These are phyloP conservation scores for Ganoderma boninense DNA, from an alignment of 1,284 basidiomycete species.

Conservation along the genomic window DNA sequence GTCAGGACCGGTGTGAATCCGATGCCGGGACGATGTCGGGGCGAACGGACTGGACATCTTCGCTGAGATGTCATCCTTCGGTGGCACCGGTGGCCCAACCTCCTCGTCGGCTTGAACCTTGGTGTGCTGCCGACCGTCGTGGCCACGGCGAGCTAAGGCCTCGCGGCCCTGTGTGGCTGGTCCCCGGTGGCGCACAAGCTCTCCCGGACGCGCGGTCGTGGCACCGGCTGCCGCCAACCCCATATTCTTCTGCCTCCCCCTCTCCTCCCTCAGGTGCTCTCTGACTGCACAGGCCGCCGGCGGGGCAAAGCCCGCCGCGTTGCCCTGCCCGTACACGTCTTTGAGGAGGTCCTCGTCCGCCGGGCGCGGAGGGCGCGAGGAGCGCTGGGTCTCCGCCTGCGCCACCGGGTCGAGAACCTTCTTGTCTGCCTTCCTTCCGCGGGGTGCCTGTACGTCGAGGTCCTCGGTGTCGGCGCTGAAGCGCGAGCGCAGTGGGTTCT, in stretches of 20 bases:
- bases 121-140: neutral
- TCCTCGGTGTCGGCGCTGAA: constrained; percentile 1
- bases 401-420: neutral
- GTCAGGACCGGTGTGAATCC: neutral
- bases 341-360: constrained; percentile 19
- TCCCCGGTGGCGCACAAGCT: neutral
- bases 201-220: neutral
- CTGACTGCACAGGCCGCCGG: neutral
- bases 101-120: neutral
- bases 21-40: neutral
- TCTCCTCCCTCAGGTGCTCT: neutral
- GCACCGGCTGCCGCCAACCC: neutral
- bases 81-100: constrained; percentile 3
- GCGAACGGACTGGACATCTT: constrained; percentile 16
- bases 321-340: neutral
- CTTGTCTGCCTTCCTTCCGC: neutral
- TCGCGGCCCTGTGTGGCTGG: neutral
- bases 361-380: constrained; percentile 12
- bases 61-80: neutral
- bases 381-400: neutral
- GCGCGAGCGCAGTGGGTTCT: neutral
- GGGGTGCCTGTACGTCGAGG: neutral
- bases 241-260: neutral
- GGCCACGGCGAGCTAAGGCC: neutral
- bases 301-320: neutral